Conservation (phyloP, 768 basidiomycete genomes). For the Xerocomellus dryophilus region DNA sequence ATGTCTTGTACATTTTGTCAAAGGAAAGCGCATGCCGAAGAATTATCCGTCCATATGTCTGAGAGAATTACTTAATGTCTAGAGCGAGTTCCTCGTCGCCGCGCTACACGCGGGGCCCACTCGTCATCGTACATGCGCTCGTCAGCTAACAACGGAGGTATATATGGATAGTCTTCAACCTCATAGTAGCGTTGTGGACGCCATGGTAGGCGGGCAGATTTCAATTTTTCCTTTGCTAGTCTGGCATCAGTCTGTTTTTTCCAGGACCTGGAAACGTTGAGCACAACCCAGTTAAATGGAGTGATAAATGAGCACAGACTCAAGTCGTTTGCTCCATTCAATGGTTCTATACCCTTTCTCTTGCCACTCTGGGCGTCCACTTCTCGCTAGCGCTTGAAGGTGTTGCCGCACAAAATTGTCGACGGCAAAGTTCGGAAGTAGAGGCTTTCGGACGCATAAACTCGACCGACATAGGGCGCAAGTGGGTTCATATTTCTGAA, state of each 20-base stretch:
- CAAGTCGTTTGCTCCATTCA: slow-evolving; percentile 55
- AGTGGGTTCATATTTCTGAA: slow-evolving; percentile 40
- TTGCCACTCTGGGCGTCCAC: slow-evolving; percentile 52
- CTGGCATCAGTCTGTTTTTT: slow-evolving; percentile 13
- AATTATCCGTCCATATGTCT: not conserved
- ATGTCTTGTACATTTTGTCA: slow-evolving; percentile 1
- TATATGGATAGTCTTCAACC: slow-evolving; percentile 6
- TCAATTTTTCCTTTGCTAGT: slow-evolving; percentile 19
- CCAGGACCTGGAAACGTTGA: slow-evolving; percentile 30
- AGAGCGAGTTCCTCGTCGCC: slow-evolving; percentile 19
- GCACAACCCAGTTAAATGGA: not conserved
- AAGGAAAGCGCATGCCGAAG: not conserved
- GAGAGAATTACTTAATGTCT: slow-evolving; percentile 8
- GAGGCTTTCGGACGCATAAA: slow-evolving; percentile 39
- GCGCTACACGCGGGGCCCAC: not conserved
- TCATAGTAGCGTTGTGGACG: slow-evolving; percentile 14
- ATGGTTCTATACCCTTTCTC: slow-evolving; percentile 41
- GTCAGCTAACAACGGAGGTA: slow-evolving; percentile 1
- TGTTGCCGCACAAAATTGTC: slow-evolving; percentile 62
- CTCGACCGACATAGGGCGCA: slow-evolving; percentile 62
- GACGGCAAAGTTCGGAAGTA: slow-evolving; percentile 63
- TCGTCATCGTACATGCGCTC: slow-evolving; percentile 7
- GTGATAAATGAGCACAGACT: slow-evolving; percentile 39
- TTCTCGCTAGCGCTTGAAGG: slow-evolving; percentile 44
- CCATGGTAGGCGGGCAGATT: slow-evolving; percentile 7